Percentiles rank a stretch among this genome's conserved stretches.
Conservation (phyloP, 2,329 filamentous ascomycete species). For the Macroventuria anomochaeta region DNA sequence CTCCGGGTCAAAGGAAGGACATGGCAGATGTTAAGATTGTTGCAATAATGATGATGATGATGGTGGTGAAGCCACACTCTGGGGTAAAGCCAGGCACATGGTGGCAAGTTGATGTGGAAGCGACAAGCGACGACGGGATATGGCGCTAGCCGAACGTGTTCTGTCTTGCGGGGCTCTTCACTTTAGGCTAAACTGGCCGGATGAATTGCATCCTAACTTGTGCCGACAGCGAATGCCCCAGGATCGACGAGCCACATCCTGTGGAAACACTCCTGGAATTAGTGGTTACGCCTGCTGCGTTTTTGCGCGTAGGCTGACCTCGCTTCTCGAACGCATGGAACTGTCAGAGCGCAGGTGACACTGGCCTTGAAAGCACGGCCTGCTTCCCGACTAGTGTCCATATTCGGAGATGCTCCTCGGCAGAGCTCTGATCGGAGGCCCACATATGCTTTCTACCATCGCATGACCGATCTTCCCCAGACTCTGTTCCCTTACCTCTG, state of each 20-base stretch:
- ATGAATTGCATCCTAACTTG: slow-evolving; percentile 15
- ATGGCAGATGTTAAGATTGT: not conserved
- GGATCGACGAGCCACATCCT: slow-evolving; percentile 39
- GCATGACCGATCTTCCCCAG: slow-evolving; percentile 42
- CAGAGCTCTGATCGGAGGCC: slow-evolving; percentile 40
- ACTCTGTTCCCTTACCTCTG: slow-evolving; percentile 26
- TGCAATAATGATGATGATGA: slow-evolving; percentile 12
- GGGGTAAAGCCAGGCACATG: slow-evolving; percentile 17
- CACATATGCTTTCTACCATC: slow-evolving; percentile 47
- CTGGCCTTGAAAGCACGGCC: slow-evolving; percentile 31
- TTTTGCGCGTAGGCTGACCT: slow-evolving; percentile 41
- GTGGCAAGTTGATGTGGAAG: slow-evolving; percentile 13
- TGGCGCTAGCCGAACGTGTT: slow-evolving; percentile 11
- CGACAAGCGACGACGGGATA: slow-evolving; percentile 9
- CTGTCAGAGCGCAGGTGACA: slow-evolving; percentile 45
- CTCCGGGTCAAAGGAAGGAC: slow-evolving; percentile 32
- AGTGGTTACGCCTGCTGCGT: slow-evolving; percentile 42
- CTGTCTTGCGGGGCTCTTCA: slow-evolving; percentile 10
- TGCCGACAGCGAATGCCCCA: slow-evolving; percentile 18
- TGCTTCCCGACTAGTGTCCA: slow-evolving; percentile 37
- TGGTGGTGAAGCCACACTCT: slow-evolving; percentile 15
- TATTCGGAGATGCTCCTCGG: slow-evolving; percentile 39
- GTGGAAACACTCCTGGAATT: slow-evolving; percentile 29
- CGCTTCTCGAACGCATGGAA: slow-evolving; percentile 51
- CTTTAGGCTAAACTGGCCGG: slow-evolving; percentile 26